phyloP scores from a whole-genome alignment of 352 stramenopile species.

The Phytophthora citricola region DNA sequence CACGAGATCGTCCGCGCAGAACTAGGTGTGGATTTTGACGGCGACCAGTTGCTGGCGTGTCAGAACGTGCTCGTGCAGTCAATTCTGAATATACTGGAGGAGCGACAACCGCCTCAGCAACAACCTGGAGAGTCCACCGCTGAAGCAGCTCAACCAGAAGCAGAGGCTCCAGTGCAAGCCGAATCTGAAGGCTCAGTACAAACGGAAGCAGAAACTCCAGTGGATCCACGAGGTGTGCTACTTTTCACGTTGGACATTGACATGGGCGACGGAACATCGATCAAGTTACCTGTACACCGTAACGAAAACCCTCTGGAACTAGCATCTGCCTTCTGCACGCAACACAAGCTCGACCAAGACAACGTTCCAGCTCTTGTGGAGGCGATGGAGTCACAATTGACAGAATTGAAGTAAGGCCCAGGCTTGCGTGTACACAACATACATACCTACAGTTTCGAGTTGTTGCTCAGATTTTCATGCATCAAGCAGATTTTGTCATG shows the following conservation, averaged over 20 bases:
- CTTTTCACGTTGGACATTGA: constrained; percentile 82
- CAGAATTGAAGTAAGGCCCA: constrained; percentile 33
- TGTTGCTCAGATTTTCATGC: neutral
- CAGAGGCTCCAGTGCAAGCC: constrained; percentile 12
- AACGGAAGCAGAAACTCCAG: constrained; percentile 12
- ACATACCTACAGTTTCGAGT: constrained; percentile 5
- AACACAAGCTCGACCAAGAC: constrained; percentile 55
- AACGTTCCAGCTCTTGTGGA: constrained; percentile 71
- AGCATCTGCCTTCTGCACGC: constrained; percentile 63
- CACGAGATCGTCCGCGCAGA: constrained; percentile 61
- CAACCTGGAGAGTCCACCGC: constrained; percentile 12
- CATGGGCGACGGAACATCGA: constrained; percentile 53
- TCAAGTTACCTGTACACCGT: constrained; percentile 52
- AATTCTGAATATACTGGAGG: constrained; percentile 40
- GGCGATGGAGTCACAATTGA: constrained; percentile 58
- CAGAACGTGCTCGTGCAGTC: constrained; percentile 59
- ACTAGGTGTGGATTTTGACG: constrained; percentile 60
- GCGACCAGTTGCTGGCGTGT: constrained; percentile 66
- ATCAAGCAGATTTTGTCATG: constrained; percentile 21
- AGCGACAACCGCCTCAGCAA: constrained; percentile 33
- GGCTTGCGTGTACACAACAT: constrained; percentile 5
- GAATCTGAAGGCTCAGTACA: constrained; percentile 8
- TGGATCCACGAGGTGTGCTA: constrained; percentile 35
- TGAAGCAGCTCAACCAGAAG: constrained; percentile 6
- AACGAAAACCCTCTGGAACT: constrained; percentile 58